Evolutionary conservation across 2,329 filamentous ascomycete genomes (phyloP).

Genomic region (Aschersonia sp.): DNA sequence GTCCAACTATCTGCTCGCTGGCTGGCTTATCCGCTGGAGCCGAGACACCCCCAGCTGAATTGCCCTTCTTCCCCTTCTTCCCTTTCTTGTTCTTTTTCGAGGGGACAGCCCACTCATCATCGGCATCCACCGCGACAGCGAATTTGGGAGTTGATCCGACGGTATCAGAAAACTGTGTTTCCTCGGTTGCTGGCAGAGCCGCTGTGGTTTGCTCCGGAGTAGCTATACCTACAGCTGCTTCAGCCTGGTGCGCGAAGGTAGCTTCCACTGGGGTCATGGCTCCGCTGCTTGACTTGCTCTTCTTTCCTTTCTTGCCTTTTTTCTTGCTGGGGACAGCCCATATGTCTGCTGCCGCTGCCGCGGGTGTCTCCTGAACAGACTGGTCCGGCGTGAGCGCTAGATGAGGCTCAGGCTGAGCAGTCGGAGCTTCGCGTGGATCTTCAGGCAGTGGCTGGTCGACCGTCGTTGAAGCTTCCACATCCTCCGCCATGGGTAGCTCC

Average conservation of each 20-base stretch:
- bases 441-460: too few species aligned
- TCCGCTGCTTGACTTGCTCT: constrained; percentile 1
- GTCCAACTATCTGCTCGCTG: not conserved
- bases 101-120: constrained; percentile 1
- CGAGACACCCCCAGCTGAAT: not conserved
- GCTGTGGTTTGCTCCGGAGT: too few species aligned
- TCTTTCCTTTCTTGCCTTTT: constrained; percentile 2
- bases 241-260: not conserved
- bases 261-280: not conserved
- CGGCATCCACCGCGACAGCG: not conserved
- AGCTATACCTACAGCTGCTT: too few species aligned
- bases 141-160: not conserved
- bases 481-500: too few species aligned
- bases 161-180: not conserved
- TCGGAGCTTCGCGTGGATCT: too few species aligned
- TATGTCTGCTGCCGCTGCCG: not conserved
- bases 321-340: not conserved
- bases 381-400: not conserved
- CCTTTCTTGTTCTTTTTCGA: constrained; percentile 3
- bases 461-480: too few species aligned
- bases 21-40: not conserved
- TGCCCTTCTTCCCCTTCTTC: constrained; percentile 4
- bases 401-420: not conserved
- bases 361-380: not conserved
- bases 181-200: too few species aligned